Evolutionary conservation across 1,139 yeast genomes (phyloP).

Genomic region (Kurtzmaniella quercitrusa): DNA sequence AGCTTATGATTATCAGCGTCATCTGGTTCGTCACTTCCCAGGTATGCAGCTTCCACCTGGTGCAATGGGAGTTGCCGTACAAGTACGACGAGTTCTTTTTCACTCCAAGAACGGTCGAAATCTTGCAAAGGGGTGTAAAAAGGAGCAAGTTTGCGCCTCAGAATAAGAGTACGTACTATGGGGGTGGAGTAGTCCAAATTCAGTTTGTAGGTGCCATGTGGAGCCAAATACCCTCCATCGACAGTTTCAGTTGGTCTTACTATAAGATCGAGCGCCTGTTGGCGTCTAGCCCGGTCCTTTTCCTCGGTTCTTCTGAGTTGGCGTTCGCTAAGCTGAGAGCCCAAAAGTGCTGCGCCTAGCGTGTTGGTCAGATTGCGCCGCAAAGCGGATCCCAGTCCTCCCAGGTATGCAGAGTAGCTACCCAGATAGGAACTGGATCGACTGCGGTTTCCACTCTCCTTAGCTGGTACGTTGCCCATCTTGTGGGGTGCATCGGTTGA

Average conservation of each 20-base stretch:
- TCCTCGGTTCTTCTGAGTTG: constrained; percentile 40
- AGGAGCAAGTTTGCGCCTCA: constrained; percentile 70
- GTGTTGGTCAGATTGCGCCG: constrained; percentile 2
- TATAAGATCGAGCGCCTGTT: constrained; percentile 52
- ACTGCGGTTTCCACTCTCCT: constrained; percentile 32
- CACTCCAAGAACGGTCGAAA: constrained; percentile 70
- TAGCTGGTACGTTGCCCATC: constrained; percentile 63
- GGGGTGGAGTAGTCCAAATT: constrained; percentile 72
- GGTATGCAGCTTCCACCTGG: constrained; percentile 53
- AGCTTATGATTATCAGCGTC: constrained; percentile 56
- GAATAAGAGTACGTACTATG: constrained; percentile 63
- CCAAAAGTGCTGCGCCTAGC: neutral
- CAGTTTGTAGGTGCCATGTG: constrained; percentile 78
- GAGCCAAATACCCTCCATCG: constrained; percentile 81
- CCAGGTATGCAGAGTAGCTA: constrained; percentile 1
- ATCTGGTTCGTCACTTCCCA: constrained; percentile 50
- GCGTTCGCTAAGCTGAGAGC: constrained; percentile 11
- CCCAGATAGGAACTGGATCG: constrained; percentile 9
- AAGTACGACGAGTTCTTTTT: constrained; percentile 60
- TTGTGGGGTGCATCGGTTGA: constrained; percentile 1
- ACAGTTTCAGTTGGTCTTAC: constrained; percentile 59
- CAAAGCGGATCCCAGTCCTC: neutral
- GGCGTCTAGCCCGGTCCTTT: constrained; percentile 47
- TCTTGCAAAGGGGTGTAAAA: constrained; percentile 89
- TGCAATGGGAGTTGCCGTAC: constrained; percentile 55